Conservation (phyloP, 1,284 basidiomycete species). For the Sphaerobolus stellatus region DNA sequence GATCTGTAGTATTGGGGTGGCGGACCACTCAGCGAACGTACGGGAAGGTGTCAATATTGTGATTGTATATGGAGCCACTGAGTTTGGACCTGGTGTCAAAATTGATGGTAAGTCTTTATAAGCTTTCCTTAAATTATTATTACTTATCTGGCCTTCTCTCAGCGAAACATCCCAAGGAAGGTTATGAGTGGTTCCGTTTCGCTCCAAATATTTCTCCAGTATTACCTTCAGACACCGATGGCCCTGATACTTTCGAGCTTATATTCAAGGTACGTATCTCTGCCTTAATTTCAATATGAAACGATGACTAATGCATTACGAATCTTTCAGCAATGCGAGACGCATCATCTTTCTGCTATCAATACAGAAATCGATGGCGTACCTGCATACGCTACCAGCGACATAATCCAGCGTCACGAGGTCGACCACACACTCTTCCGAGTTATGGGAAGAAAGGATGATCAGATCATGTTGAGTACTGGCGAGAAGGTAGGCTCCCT, state of each 20-base stretch:
- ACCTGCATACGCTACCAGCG: background rate
- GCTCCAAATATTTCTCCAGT: background rate
- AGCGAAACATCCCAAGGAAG: conserved; percentile 1
- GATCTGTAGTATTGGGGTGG: conserved; percentile 9
- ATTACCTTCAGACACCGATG: background rate
- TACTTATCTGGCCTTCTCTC: background rate
- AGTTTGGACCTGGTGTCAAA: conserved; percentile 1
- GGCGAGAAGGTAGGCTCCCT: background rate
- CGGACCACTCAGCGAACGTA: background rate
- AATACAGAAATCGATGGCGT: background rate
- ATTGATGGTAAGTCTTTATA: conserved; percentile 1
- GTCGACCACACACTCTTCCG: background rate
- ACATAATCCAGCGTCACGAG: background rate
- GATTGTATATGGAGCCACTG: conserved; percentile 6
- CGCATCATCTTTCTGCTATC: background rate
- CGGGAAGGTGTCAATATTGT: background rate
- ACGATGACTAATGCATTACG: background rate
- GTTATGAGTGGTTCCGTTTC: conserved; percentile 10
- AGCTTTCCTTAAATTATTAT: too few relatives aligned
- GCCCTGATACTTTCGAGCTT: background rate
- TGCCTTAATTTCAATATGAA: background rate
- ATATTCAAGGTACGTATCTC: background rate
- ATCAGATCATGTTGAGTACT: background rate
- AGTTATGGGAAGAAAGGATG: background rate
- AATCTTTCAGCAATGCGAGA: background rate